Evolutionary conservation across 2,329 filamentous ascomycete species (phyloP), one percentile per base, ranked within the genome.

Genomic region (Cladorrhinum sp.): DNA sequence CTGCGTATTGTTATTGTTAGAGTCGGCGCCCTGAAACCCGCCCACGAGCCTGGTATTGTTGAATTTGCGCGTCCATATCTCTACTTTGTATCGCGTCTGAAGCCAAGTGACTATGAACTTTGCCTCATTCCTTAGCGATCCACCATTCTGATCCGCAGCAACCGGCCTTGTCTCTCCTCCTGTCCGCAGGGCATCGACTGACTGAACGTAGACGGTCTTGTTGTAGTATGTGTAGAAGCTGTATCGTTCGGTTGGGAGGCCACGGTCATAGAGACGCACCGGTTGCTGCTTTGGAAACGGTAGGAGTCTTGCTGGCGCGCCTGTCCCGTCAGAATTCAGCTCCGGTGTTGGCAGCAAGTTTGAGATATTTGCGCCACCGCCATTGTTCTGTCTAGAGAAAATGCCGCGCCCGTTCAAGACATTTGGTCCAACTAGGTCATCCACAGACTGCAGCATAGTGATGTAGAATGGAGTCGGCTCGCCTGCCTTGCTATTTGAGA

Each of bases 201-300:
- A 86, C 67, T 87, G 85, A 63, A 96, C 80, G 77, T 93, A 96
- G 64, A 96, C 91, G 8, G 88, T 89, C 65, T 92, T 91, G 75
- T 92, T 87, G 74, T 90, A 98, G 78, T 96, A 96, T 0, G 85
- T 90, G 77, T 96, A 97, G 76, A 97, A 97, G 2, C 91, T 92
- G 74, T 96, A 97, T 75, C 96, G 92, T 73, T 98, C 93, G 0
- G 88, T 88, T 1, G 83, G 77, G 25, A 90, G 79, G 18, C 90
- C 92, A 20, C 92, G 89, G 72, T 98, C 91, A 73, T 88, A 98
- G 1, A 98, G 83, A 1, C 90, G 85, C 12, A 98, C 79, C 0
- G 92, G 93, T 69, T 98, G 95, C 62, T 88, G 85, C 0, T 80
- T 76, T 0, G 89, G 84, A 7, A 83, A 79, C 0, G 92, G 90